Conservation (phyloP, 768 basidiomycete genomes). For the Russula abietina region DNA sequence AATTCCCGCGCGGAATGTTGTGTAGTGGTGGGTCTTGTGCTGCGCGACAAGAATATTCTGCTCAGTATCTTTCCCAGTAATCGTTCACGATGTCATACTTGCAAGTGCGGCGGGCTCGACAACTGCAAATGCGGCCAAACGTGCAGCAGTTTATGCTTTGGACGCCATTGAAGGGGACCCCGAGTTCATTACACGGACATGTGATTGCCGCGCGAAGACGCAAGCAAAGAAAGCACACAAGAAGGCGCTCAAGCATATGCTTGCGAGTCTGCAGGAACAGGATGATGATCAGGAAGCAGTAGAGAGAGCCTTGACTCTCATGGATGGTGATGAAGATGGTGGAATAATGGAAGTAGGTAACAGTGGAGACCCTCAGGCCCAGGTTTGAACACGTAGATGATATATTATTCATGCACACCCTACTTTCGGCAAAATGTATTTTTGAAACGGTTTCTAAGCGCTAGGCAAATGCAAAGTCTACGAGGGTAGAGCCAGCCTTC, state of each 20-base stretch:
- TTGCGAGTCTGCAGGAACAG: conserved; percentile 26
- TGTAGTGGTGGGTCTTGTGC: conserved; percentile 45
- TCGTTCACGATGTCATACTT: conserved; percentile 61
- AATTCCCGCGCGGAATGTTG: conserved; percentile 32
- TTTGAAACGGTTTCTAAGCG: conserved; percentile 5
- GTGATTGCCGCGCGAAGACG: conserved; percentile 51
- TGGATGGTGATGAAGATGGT: conserved; percentile 5
- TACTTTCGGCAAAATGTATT: background rate
- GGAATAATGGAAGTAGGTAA: background rate
- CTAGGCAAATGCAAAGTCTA: background rate
- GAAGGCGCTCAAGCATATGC: conserved; percentile 34
- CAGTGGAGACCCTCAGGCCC: background rate
- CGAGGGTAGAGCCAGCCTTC: background rate
- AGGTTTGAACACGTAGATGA: conserved; percentile 2
- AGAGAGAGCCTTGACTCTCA: background rate
- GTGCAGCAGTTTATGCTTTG: conserved; percentile 58
- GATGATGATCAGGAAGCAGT: conserved; percentile 20
- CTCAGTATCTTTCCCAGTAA: conserved; percentile 38
- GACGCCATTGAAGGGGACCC: conserved; percentile 63
- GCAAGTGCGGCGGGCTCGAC: conserved; percentile 51
- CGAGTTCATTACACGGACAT: conserved; percentile 54
- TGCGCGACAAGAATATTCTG: background rate
- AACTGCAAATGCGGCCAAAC: conserved; percentile 49
- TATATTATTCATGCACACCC: background rate
- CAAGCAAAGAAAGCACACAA: conserved; percentile 35